These are phyloP conservation scores for Candida pseudoviswanathii DNA, from an alignment of 1,139 yeast species.

Conservation along the genomic window DNA sequence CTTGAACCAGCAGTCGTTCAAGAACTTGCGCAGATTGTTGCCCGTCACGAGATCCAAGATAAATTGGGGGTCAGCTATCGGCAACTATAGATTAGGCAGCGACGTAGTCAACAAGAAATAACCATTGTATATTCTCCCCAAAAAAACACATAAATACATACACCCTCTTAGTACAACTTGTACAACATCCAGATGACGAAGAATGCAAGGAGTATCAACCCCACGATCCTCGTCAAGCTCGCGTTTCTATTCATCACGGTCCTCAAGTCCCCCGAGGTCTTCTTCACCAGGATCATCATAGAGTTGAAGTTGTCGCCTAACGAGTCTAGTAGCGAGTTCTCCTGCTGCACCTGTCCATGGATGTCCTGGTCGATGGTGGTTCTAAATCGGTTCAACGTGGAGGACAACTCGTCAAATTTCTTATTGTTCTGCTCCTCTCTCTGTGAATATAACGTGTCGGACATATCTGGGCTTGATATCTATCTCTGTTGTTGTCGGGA, in stretches of 20 bases:
- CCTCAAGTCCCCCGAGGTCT: slow-evolving; percentile 68
- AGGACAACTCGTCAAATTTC: slow-evolving; percentile 48
- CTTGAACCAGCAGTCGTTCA: slow-evolving; percentile 80
- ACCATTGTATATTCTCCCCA: neutral
- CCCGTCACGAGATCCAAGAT: slow-evolving; percentile 91
- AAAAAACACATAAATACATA: neutral
- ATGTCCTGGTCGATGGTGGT: slow-evolving; percentile 48
- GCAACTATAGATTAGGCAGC: slow-evolving; percentile 84
- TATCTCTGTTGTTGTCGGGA: neutral
- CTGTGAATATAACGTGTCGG: slow-evolving; percentile 42
- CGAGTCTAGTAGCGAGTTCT: slow-evolving; percentile 53
- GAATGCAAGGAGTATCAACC: slow-evolving; percentile 56
- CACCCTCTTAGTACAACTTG: slow-evolving; percentile 36
- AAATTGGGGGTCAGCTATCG: slow-evolving; percentile 94
- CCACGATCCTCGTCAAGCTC: slow-evolving; percentile 43
- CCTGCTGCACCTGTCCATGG: slow-evolving; percentile 45
- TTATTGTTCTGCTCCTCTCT: slow-evolving; percentile 50
- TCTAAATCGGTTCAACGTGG: slow-evolving; percentile 47
- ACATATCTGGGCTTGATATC: slow-evolving; percentile 22
- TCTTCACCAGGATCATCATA: slow-evolving; percentile 59
- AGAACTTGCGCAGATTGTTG: slow-evolving; percentile 81
- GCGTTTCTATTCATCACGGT: slow-evolving; percentile 49
- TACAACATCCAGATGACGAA: slow-evolving; percentile 68
- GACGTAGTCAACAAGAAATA: slow-evolving; percentile 58
- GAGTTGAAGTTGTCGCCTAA: slow-evolving; percentile 62